A percentile compares a stretch with the other conserved stretches of the same genome.
phyloP scores from a whole-genome alignment of 2,329 filamentous ascomycete genomes.

The Aspergillus eucalypticola region DNA sequence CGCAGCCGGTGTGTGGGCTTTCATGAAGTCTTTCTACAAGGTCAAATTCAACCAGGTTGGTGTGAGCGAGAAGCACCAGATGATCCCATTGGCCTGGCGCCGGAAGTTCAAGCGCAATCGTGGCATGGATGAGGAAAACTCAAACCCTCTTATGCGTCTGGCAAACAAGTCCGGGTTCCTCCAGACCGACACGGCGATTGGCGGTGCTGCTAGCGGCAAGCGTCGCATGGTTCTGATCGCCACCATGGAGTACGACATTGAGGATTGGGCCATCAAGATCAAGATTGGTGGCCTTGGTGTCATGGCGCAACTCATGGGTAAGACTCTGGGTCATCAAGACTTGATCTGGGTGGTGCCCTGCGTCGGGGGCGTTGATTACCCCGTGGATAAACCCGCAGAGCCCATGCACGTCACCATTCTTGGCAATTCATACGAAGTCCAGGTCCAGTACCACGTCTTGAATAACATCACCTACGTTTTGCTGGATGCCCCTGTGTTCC shows the following conservation, averaged over 20 bases:
- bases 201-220: slow-evolving; percentile 27
- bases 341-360: slow-evolving; percentile 64
- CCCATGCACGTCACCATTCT: slow-evolving; percentile 64
- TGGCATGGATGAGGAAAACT: neutral
- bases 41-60: slow-evolving; percentile 63
- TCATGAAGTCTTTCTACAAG: slow-evolving; percentile 62
- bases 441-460: slow-evolving; percentile 62
- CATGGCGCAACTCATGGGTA: slow-evolving; percentile 69
- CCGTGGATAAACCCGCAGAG: slow-evolving; percentile 57
- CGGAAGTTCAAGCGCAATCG: slow-evolving; percentile 6
- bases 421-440: slow-evolving; percentile 59
- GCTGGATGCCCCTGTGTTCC: slow-evolving; percentile 65
- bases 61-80: slow-evolving; percentile 46
- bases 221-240: slow-evolving; percentile 62
- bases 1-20: slow-evolving; percentile 53
- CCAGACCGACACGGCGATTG: slow-evolving; percentile 34
- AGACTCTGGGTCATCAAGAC: slow-evolving; percentile 63
- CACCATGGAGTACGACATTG: slow-evolving; percentile 71
- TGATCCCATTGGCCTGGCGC: slow-evolving; percentile 12
- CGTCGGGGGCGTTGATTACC: slow-evolving; percentile 66
- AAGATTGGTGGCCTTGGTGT: slow-evolving; percentile 70
- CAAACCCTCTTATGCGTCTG: slow-evolving; percentile 34
- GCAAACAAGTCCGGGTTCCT: slow-evolving; percentile 36
- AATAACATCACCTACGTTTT: slow-evolving; percentile 68
- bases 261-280: slow-evolving; percentile 68